Evolutionary conservation across 2,329 filamentous ascomycete species (phyloP), one percentile per base, ranked within the genome.

Genomic region (Aureobasidium lini): DNA sequence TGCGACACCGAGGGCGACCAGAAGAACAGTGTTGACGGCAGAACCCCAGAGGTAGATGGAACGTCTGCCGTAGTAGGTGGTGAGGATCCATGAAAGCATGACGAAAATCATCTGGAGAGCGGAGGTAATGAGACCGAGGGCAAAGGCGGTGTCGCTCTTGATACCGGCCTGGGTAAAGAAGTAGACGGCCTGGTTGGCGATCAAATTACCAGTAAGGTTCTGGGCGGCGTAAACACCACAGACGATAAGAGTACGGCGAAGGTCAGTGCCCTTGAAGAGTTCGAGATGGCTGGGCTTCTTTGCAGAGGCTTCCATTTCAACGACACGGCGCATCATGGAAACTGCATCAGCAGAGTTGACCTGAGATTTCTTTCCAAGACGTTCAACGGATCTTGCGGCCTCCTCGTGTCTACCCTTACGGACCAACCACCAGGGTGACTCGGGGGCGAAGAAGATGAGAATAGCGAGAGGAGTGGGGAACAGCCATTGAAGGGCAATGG

Each of bases 81-180:
- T 87, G 52, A 88, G 79, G 59, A 86, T 72, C 85, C 85, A 87
- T 60, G 84, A 87, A 43, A 84, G 75, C 79, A 85, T 85, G 69
- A 85, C 82, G 62, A 84, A 77, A 68, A 88, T 71, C 71, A 71
- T 75, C 68, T 85, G 82, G 2, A 87, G 82, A 50, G 78, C 81
- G 0, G 84, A 86, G 54, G 81, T 86, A 70, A 86, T 86, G 31
- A 87, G 79, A 70, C 81, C 81, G 15, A 87, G 75, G 39, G 79
- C 79, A 67, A 87, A 87, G 4, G 84, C 80, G 31, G 74, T 78
- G 64, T 84, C 73, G 4, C 69, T 71, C 1, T 61, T 60, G 64
- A 87, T 80, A 57, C 84, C 83, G 58, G 85, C 85, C 77, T 86
- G 73, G 63, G 75, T 74, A 68, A 85, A 86, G 70, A 85, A 85